These are phyloP conservation scores for Epichloe amarillans DNA, from an alignment of 2,329 filamentous ascomycete species.

Conservation along the genomic window DNA sequence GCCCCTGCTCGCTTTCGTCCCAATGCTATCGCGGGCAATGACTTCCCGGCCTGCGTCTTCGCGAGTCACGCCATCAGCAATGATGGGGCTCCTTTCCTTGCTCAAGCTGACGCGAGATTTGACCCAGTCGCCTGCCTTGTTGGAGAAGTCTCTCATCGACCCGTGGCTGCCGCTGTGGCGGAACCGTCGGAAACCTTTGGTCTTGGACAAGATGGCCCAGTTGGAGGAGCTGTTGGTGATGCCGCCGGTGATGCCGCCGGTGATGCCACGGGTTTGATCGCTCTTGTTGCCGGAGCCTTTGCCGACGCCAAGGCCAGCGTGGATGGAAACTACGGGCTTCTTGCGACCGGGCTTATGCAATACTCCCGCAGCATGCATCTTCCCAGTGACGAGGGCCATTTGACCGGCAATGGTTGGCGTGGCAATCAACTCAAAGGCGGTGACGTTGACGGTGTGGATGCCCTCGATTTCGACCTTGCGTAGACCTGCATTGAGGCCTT, in stretches of 20 bases:
- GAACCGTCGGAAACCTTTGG: slow-evolving; percentile 5
- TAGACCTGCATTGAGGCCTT: slow-evolving; percentile 30
- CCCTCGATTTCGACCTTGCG: slow-evolving; percentile 23
- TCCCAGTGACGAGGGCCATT: slow-evolving; percentile 26
- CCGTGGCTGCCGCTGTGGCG: slow-evolving; percentile 3
- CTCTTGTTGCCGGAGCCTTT: background rate
- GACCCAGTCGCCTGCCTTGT: slow-evolving; percentile 16
- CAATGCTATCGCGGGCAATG: background rate
- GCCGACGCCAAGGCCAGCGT: background rate
- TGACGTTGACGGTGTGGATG: slow-evolving; percentile 25
- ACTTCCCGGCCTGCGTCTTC: slow-evolving; percentile 1
- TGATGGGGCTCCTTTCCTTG: slow-evolving; percentile 6
- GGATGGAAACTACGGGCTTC: slow-evolving; percentile 4
- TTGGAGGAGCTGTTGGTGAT: background rate
- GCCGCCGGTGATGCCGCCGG: no score
- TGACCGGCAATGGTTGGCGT: slow-evolving; percentile 37
- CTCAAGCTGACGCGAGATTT: slow-evolving; percentile 11
- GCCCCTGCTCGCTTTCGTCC: background rate
- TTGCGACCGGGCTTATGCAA: slow-evolving; percentile 8
- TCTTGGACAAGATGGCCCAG: slow-evolving; percentile 4
- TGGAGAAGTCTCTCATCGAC: slow-evolving; percentile 13
- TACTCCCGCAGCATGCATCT: slow-evolving; percentile 12
- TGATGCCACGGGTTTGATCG: background rate
- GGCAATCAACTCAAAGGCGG: slow-evolving; percentile 35
- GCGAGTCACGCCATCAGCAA: background rate